These are phyloP conservation scores for Epichloe sibirici DNA, from an alignment of 2,329 filamentous ascomycete genomes.

Conservation along the genomic window DNA sequence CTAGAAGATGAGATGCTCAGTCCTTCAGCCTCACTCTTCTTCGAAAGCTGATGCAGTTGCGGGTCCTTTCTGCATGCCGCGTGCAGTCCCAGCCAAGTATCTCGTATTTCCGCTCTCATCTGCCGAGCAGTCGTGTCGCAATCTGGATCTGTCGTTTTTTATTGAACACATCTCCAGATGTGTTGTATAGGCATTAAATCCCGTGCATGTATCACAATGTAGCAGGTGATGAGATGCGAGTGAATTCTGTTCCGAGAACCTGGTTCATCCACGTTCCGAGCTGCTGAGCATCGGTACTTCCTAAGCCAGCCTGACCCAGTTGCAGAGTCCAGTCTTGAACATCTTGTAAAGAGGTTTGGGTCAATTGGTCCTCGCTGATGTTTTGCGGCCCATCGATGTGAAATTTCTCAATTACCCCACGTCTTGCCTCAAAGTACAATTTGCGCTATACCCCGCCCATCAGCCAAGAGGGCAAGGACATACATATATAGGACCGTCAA, in stretches of 20 bases:
- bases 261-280: constrained; percentile 20
- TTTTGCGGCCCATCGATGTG: constrained; percentile 12
- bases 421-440: constrained; percentile 23
- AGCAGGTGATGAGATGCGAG: constrained; percentile 2
- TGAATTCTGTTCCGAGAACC: constrained; percentile 20
- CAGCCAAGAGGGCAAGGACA: neutral
- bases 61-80: no score
- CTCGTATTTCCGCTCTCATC: no score
- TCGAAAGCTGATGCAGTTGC: no score
- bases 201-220: neutral
- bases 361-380: neutral
- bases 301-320: constrained; percentile 15
- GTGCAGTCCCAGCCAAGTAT: no score
- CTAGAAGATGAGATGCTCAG: no score
- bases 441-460: constrained; percentile 16
- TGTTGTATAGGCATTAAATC: neutral
- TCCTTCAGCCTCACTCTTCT: no score
- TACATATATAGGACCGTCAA: neutral
- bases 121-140: no score
- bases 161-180: neutral
- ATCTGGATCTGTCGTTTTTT: no score
- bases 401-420: constrained; percentile 25
- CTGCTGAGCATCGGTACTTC: constrained; percentile 10
- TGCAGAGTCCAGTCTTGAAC: constrained; percentile 15
- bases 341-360: constrained; percentile 8